These are phyloP conservation scores for Chaetomiaceae sp. DNA, from an alignment of 2,329 filamentous ascomycete genomes.

Conservation along the genomic window DNA sequence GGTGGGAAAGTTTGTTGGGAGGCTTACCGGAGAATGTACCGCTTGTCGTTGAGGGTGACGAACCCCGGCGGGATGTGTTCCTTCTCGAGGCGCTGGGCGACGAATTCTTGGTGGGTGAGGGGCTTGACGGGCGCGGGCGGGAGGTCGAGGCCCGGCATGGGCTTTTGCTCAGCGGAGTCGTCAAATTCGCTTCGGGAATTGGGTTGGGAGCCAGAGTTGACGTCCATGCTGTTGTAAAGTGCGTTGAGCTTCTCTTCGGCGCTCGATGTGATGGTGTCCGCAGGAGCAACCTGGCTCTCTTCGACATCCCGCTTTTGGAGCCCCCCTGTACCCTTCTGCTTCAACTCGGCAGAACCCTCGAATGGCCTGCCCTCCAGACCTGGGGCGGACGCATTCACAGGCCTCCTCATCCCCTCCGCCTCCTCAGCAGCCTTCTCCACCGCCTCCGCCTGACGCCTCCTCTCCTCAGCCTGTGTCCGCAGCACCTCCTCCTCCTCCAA, in stretches of 20 bases:
- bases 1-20: not conserved
- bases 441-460: slow-evolving; percentile 15
- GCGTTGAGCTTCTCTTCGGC: slow-evolving; percentile 10
- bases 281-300: slow-evolving; percentile 2
- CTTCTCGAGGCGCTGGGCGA: slow-evolving; percentile 41
- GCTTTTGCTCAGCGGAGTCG: slow-evolving; percentile 11
- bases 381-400: not conserved
- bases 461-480: slow-evolving; percentile 23
- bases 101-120: slow-evolving; percentile 51
- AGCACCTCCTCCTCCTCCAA: slow-evolving; percentile 28
- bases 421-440: not conserved
- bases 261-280: not conserved
- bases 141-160: slow-evolving; percentile 22
- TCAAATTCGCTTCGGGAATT: too few relatives aligned
- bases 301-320: not conserved
- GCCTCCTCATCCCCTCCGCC: not conserved
- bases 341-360: not conserved
- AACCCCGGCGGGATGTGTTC: slow-evolving; percentile 50
- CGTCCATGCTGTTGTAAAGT: slow-evolving; percentile 23
- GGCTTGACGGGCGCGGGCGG: slow-evolving; percentile 38
- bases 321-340: not conserved
- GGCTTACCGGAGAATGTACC: slow-evolving; percentile 60
- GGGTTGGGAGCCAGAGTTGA: too few relatives aligned
- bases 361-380: not conserved
- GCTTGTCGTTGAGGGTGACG: slow-evolving; percentile 38